phyloP scores from a whole-genome alignment of 768 basidiomycete genomes.

The Coprinopsis cinerea region DNA sequence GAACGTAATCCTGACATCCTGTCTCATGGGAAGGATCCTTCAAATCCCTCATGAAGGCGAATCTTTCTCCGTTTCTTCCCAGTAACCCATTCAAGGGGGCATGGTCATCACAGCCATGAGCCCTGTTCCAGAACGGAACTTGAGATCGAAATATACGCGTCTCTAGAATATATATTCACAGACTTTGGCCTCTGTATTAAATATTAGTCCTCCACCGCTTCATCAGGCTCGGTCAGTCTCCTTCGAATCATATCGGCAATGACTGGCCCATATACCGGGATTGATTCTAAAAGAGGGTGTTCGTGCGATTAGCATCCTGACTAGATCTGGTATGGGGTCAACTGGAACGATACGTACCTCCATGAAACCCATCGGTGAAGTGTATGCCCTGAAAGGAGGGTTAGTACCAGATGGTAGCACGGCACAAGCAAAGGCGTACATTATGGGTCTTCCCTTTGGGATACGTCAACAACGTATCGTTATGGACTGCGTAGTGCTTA shows the following conservation, averaged over 20 bases:
- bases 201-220: background rate
- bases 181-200: too few relatives aligned
- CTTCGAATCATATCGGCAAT: constrained; percentile 5
- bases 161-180: too few relatives aligned
- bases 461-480: constrained; percentile 46
- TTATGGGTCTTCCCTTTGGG: constrained; percentile 25
- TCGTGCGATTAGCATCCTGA: background rate
- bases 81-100: too few relatives aligned
- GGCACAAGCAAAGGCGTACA: background rate
- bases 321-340: background rate
- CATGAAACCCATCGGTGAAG: background rate
- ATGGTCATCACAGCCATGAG: too few relatives aligned
- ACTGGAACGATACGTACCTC: background rate
- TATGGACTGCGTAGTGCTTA: constrained; percentile 60
- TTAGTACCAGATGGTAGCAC: background rate
- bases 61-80: too few relatives aligned
- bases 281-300: background rate
- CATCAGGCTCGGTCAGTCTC: constrained; percentile 4
- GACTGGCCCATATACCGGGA: constrained; percentile 5
- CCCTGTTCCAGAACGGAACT: too few relatives aligned
- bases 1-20: too few relatives aligned
- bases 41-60: too few relatives aligned
- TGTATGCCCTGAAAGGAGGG: background rate
- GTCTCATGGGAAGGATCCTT: too few relatives aligned
- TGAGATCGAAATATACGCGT: too few relatives aligned